These are phyloP conservation scores for Geotrichum siamense DNA, from an alignment of 1,139 yeast genomes.

Conservation along the genomic window DNA sequence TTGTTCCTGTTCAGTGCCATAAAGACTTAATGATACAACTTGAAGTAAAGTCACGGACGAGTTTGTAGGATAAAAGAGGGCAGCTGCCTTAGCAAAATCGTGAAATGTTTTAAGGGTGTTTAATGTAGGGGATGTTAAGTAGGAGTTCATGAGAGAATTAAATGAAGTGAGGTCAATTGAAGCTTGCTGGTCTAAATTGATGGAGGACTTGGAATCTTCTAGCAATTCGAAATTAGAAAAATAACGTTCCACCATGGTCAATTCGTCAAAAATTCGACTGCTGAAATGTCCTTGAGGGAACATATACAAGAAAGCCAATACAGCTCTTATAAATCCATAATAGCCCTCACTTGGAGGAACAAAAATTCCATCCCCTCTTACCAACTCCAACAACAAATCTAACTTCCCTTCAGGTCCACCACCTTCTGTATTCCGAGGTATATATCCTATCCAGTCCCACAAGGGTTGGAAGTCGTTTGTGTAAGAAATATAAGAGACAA, in stretches of 20 bases:
- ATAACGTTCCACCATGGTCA: slow-evolving; percentile 15
- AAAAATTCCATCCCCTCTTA: slow-evolving; percentile 10
- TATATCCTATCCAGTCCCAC: slow-evolving; percentile 23
- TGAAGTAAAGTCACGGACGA: slow-evolving; percentile 15
- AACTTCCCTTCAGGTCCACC: slow-evolving; percentile 9
- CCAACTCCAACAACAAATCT: slow-evolving; percentile 9
- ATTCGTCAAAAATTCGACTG: slow-evolving; percentile 13
- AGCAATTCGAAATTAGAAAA: slow-evolving; percentile 10
- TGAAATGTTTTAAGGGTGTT: slow-evolving; percentile 11
- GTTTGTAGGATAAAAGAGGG: slow-evolving; percentile 7
- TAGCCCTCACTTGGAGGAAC: slow-evolving; percentile 11
- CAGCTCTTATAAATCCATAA: slow-evolving; percentile 7
- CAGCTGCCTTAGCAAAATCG: slow-evolving; percentile 13
- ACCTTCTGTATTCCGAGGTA: slow-evolving; percentile 6
- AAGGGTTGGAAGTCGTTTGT: slow-evolving; percentile 20
- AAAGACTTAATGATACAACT: slow-evolving; percentile 13
- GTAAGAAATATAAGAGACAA: slow-evolving; percentile 24
- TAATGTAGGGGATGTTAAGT: slow-evolving; percentile 9
- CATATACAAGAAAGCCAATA: slow-evolving; percentile 9
- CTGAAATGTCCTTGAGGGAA: slow-evolving; percentile 12
- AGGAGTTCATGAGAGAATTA: slow-evolving; percentile 7
- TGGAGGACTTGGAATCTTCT: slow-evolving; percentile 6
- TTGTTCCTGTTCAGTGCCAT: slow-evolving; percentile 18
- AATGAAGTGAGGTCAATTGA: slow-evolving; percentile 12
- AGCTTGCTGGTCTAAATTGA: slow-evolving; percentile 10